Base-by-base conservation (phyloP, 768 basidiomycete genomes). In the Russula earlei region DNA sequence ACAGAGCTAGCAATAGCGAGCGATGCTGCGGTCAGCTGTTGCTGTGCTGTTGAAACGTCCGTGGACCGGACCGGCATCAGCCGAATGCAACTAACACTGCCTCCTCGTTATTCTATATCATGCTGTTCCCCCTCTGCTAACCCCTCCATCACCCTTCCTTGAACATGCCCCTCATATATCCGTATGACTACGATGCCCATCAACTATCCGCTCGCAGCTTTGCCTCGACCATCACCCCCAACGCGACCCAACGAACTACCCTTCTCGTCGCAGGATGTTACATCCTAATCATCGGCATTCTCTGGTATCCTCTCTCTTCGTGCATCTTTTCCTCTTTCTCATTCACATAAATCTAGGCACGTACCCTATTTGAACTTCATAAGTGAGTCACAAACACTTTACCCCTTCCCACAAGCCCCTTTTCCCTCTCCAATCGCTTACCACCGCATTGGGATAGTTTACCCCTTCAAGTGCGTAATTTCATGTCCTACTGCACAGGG, bases 401-500 rank as follows among this genome's bases (percentile, higher is more conserved):
- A 19, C 14, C 38, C 7, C 4, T 11, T 31, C 29, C 29, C 29
- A 31, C 29, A 2, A n/a, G n/a, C n/a, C 11, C 2, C 10, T 29
- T 29, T 29, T 33, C 31, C 19, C 3, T 38, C 20, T 38, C 6
- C 10, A n/a, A 8, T 31, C 15, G 42, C 25, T 37, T 49, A 29
- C 19, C 15, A 17, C 34, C 46, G 9, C 31, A 3, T 27, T 9
- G 37, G 17, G 37, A 9, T 36, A 91, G 89, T 92, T 66, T 92
- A 92, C 68, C 91, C 90, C 5, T 92, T 92, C 79, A 92, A 92
- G 90, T 90, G 70, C 70, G 82, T n/a, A 45, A 50, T 7, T 34
- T 24, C 20, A 5, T 31, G 10, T 10, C 29, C 3, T 31, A n/a
- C 47, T 44, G 33, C n/a, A 24, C 25, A 47, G 27, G 50, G 10